Base-by-base conservation (phyloP, 169 alveolate genomes). In the Plasmodium gonderi region DNA sequence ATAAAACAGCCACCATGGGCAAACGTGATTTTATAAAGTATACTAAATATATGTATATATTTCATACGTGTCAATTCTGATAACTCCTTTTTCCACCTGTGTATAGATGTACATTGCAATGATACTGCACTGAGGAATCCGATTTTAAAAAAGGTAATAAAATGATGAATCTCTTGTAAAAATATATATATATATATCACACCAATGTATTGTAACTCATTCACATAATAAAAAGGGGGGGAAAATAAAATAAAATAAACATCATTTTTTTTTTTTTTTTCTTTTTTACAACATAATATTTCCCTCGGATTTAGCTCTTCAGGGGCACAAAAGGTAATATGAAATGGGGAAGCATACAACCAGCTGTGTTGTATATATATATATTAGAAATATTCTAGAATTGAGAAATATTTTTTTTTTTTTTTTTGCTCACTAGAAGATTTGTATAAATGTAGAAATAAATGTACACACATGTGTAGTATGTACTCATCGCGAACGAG, bases 111-210 rank as follows among this genome's bases (percentile, higher is more conserved):
- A 9, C 26, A 83, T 60, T 69, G 92, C 64, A 69, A 33, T 31
- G 76, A 49, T 69, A 31, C 75, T 29, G 20, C 82, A 5, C 64
- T 51, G 49, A 83, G 82, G 67, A 83, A 23, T 29, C 77, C 82
- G 40, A 47, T 68, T 74, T 83, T 83, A 31, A 83, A 83, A 69
- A 83, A 74, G 92, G 92, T 83, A 83, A 72, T 49, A 9, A 14
- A 23, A 4, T 6, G 2, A 36, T 20, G n/a, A n/a, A n/a, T 36
- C 17, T 14, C 40, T 3, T 36, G 0, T 29, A 60, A 3, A 23
- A 0, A n/a, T 8, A 60, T 29, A 60, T 17, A 26, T 8, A 0
- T 0, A 60, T 3, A n/a, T 8, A 60, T n/a, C 26, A 36, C 72
- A 23, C 26, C 33, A 60, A 36, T 60, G 26, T n/a, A 60, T 3